Evolutionary conservation across 1,139 yeast species (phyloP).

Genomic region (Blastobotrys petasosporus): DNA sequence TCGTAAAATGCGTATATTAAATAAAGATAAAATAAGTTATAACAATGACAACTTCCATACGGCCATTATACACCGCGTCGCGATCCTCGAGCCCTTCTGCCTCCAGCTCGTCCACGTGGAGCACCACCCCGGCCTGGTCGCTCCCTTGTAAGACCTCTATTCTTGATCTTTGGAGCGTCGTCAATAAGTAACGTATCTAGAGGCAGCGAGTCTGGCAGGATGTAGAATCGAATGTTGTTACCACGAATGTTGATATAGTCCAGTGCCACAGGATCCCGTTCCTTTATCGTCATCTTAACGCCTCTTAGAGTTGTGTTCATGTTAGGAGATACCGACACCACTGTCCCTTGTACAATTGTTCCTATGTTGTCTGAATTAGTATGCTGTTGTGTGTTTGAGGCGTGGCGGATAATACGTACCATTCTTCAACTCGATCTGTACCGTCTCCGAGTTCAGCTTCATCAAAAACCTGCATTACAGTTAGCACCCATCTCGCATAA

Average conservation of each 20-base stretch:
- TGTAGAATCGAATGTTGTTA: constrained; percentile 76
- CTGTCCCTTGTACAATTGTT: constrained; percentile 59
- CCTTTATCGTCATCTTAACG: constrained; percentile 67
- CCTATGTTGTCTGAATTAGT: constrained; percentile 22
- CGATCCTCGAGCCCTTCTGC: constrained; percentile 22
- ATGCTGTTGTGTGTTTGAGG: background rate
- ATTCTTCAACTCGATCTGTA: constrained; percentile 87
- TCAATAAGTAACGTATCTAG: constrained; percentile 69
- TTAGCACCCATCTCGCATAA: constrained; percentile 1
- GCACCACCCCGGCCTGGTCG: constrained; percentile 32
- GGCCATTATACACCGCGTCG: constrained; percentile 8
- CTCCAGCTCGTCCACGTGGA: constrained; percentile 28
- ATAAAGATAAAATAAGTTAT: constrained; percentile 1
- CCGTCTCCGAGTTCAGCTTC: constrained; percentile 82
- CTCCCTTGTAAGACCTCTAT: constrained; percentile 17
- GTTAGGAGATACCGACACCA: constrained; percentile 79
- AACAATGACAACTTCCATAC: constrained; percentile 6
- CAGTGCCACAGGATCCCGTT: constrained; percentile 65
- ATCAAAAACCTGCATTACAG: constrained; percentile 55
- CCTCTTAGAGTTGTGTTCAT: constrained; percentile 87
- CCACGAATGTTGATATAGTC: constrained; percentile 87
- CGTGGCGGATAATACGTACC: constrained; percentile 43
- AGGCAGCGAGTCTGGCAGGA: constrained; percentile 84
- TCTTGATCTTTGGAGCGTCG: constrained; percentile 44
- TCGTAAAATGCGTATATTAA: background rate